These are phyloP conservation scores for Flammula alnicola DNA, from an alignment of 1,284 basidiomycete species.

Conservation along the genomic window DNA sequence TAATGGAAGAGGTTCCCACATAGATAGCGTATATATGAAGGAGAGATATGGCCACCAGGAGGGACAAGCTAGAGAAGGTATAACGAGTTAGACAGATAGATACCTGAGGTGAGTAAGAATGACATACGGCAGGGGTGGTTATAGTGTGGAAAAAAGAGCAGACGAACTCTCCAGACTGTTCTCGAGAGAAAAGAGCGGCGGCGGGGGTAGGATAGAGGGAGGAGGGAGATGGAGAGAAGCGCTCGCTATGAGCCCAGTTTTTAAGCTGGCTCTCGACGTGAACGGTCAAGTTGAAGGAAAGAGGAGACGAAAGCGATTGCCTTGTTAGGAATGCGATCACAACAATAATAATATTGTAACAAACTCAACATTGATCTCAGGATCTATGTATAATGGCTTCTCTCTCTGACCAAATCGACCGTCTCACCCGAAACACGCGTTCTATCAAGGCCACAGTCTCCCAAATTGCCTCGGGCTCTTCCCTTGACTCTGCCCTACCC, in stretches of 20 bases:
- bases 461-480: constrained; percentile 21
- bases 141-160: too few relatives aligned
- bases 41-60: constrained; percentile 7
- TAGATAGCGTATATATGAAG: constrained; percentile 28
- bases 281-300: constrained; percentile 9
- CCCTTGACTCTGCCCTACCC: constrained; percentile 18
- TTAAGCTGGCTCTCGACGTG: constrained; percentile 1
- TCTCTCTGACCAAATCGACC: constrained; percentile 51
- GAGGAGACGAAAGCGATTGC: constrained; percentile 13
- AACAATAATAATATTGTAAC: constrained; percentile 11
- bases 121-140: background rate
- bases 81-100: background rate
- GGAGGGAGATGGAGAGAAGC: constrained; percentile 11
- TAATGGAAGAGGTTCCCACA: constrained; percentile 81
- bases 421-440: constrained; percentile 40
- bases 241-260: constrained; percentile 9
- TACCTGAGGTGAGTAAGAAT: background rate
- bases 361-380: constrained; percentile 23
- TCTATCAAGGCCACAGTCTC: constrained; percentile 39
- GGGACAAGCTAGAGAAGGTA: constrained; percentile 2
- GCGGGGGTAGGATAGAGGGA: background rate
- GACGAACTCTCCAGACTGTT: too few relatives aligned
- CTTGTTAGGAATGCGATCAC: constrained; percentile 14
- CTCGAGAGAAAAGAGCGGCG: constrained; percentile 1
- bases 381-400: constrained; percentile 36